Base-by-base conservation (phyloP, 108 stramenopile species). In the Nitzschia sp. region DNA sequence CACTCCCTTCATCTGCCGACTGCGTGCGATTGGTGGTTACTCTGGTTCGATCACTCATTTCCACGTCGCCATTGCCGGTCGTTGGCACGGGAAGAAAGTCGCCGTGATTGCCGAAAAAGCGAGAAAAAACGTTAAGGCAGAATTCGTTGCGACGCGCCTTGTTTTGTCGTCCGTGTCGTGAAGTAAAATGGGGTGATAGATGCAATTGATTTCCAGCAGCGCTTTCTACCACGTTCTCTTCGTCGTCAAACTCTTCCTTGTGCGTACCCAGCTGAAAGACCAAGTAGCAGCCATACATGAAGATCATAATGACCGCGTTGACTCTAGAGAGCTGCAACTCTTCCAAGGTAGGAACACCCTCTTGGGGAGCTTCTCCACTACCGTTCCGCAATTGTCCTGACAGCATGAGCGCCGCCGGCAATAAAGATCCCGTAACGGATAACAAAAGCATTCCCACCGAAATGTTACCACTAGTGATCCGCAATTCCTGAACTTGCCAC, bases 191-290 rank as follows among this genome's bases (percentile, higher is more conserved):
- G 8, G 71, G 71, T 17, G 60, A 19, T 53, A 68, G 19, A 25
- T 30, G 35, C 23, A 68, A 33, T 32, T 36, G 31, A 42, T 68
- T 34, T 46, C 48, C 66, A 6, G 32, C 38, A n/a, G 72, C 60
- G 2, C 42, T 73, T 27, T 61, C 48, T 0, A 73, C 72, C 3
- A 62, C 48, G 32, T 78, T 70, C 28, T 72, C 80, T 1, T 74
- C 72, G 47, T 95, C 90, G 28, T 95, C 94, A 69, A 88, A 95
- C 78, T 95, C 95, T 24, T 92, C 91, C 64, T 85, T 85, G 72
- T 93, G 92, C 26, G 89, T 89, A 29, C 87, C 87, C 17, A 93
- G 75, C 67, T 93, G 92, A 76, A 96, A 94, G 27, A 90, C 27
- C 9, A 96, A 66, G 59, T 87, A 96, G 35, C 79, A 59, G 15